Base-by-base conservation (phyloP, 164 flowering plant genomes). In the Magnolia officinalis region DNA sequence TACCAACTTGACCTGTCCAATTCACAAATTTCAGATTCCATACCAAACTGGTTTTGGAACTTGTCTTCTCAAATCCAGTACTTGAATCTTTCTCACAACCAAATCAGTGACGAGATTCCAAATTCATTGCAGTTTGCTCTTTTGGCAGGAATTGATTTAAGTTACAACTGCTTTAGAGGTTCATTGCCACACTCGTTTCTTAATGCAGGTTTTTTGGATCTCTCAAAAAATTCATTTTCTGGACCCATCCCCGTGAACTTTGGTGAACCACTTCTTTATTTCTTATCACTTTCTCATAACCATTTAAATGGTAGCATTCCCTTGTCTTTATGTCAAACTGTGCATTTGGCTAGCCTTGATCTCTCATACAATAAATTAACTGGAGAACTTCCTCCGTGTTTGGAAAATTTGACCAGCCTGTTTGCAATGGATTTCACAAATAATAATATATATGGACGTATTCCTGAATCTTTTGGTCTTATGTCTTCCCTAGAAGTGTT, bases 401-500 rank as follows among this genome's bases (percentile, higher is more conserved):
- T 58, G 23, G 79, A 16, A 59, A 71, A 50, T 50, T 14, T 4
- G 51, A 74, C 26, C 8, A 14, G 5, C 2, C 16, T 70, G 24
- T 9, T 6, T 1, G 49, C 72, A 1, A 10, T 78, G 21, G 78
- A 80, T 52, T n/a, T 84, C 64, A 61, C 79, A 23, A 58, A 51
- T 64, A 81, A 77, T 26, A 67, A 66, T 18, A 63, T 80, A 10
- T 74, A 78, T 1, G 83, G 85, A 4, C 14, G 10, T 0, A 74
- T 84, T 18, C 86, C 84, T 10, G 50, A 11, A 2, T 81, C 83
- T 1, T 2, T 84, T 11, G 81, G 78, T 9, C 26, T 67, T 24
- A 31, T 82, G 14, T 8, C 6, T 14, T 1, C 13, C 0, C 80
- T 78, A 18, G 18, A 50, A 20, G 9, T 31, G 2, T 51, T 80